Conservation (phyloP, 352 stramenopile species). For the Pythium biforme region DNA sequence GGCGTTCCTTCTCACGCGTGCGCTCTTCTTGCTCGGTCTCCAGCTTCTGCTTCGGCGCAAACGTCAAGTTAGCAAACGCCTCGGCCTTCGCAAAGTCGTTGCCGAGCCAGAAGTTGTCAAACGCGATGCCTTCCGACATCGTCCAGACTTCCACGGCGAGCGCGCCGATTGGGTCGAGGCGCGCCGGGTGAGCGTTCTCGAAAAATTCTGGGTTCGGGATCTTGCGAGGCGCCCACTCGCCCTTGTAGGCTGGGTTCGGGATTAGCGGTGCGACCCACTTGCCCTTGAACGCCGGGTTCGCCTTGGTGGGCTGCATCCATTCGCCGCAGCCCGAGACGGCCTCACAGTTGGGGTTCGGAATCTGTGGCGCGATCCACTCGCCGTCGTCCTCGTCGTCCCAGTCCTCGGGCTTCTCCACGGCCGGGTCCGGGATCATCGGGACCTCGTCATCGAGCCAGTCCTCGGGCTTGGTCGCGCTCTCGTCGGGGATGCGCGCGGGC, state of each 20-base stretch:
- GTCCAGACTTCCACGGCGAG: slow-evolving; percentile 92
- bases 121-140: slow-evolving; percentile 87
- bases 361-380: slow-evolving; percentile 86
- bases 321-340: slow-evolving; percentile 86
- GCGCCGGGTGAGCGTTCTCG: slow-evolving; percentile 72
- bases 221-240: slow-evolving; percentile 86
- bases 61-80: slow-evolving; percentile 77
- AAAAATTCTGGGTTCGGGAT: slow-evolving; percentile 92
- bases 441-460: slow-evolving; percentile 90
- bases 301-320: slow-evolving; percentile 86
- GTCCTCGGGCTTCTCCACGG: slow-evolving; percentile 85
- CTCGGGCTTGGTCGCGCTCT: slow-evolving; percentile 82
- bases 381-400: slow-evolving; percentile 95
- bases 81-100: slow-evolving; percentile 80
- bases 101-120: slow-evolving; percentile 93
- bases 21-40: slow-evolving; percentile 63
- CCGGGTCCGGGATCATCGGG: slow-evolving; percentile 77
- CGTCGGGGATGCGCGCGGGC: slow-evolving; percentile 82
- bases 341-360: slow-evolving; percentile 89
- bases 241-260: slow-evolving; percentile 92
- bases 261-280: slow-evolving; percentile 91
- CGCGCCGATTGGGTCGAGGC: slow-evolving; percentile 85
- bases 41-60: slow-evolving; percentile 65
- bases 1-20: slow-evolving; percentile 40
- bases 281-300: slow-evolving; percentile 92